Evolutionary conservation across 1,284 basidiomycete species (phyloP).

Genomic region (Naganishia sp.): DNA sequence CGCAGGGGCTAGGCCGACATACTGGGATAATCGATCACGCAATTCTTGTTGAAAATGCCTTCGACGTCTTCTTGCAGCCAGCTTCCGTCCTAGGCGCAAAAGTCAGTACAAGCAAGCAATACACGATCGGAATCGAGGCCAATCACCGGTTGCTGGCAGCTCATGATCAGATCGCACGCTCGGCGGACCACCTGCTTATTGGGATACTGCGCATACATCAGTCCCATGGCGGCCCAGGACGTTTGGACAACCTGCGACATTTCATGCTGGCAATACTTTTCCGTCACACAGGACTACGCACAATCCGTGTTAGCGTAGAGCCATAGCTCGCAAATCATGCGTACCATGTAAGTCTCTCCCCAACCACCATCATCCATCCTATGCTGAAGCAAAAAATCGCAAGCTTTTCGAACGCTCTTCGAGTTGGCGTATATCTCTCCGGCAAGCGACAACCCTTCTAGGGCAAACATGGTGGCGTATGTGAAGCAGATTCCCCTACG

Average conservation of each 20-base stretch:
- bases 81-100: constrained; percentile 81
- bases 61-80: constrained; percentile 97
- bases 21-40: constrained; percentile 85
- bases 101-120: no score
- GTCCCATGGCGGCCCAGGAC: constrained; percentile 85
- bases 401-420: constrained; percentile 68
- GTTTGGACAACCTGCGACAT: constrained; percentile 90
- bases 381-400: constrained; percentile 79
- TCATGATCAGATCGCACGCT: constrained; percentile 84
- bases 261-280: constrained; percentile 80
- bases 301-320: neutral
- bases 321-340: constrained; percentile 37
- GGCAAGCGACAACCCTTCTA: constrained; percentile 81
- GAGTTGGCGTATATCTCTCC: constrained; percentile 87
- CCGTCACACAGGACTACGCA: constrained; percentile 78
- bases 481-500: constrained; percentile 89
- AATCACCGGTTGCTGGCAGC: constrained; percentile 73
- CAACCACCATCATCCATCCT: constrained; percentile 94
- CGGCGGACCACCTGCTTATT: constrained; percentile 75
- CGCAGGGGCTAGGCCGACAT: constrained; percentile 25
- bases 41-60: constrained; percentile 92
- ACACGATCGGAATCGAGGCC: constrained; percentile 10
- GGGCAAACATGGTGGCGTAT: constrained; percentile 73
- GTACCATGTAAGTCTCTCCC: constrained; percentile 96
- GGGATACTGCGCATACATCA: constrained; percentile 88